Base-by-base conservation (phyloP, 1,284 basidiomycete species). In the Trametes hirsuta region DNA sequence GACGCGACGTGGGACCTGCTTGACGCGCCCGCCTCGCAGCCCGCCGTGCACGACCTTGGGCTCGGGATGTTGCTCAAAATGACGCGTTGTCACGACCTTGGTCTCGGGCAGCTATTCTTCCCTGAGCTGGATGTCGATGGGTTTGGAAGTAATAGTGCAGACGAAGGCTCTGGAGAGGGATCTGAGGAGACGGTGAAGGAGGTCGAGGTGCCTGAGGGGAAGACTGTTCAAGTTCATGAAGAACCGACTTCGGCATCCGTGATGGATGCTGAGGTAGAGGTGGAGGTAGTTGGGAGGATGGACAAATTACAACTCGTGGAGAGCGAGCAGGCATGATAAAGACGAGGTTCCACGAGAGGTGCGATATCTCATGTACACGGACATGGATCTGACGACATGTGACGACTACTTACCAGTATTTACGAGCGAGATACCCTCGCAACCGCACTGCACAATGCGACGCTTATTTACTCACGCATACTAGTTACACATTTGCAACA, bases 51-150 rank as follows among this genome's bases (percentile, higher is more conserved):
- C 4, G 82, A 84, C 56, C 72, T 77, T 45, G 80, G 80, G 4
- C 76, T 92, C 22, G 78, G 85, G n/a, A 80, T 90, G 79, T 72
- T 91, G 9, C 80, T 92, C 46, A 85, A 84, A 69, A 91, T 92
- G 89, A 88, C 89, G 34, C 78, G 90, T 47, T 75, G 90, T 50
- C 79, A 85, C 58, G 90, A 93, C 74, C 74, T 92, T 61, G 90
- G 89, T 1, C 77, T 92, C n/a, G 85, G 81, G 25, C 87, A 91
- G 71, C 68, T 91, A 6, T 87, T 86, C 68, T 78, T 90, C 42
- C 81, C 82, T 1, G 74, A 73, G 34, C 36, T 71, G 24, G 69
- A 68, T 5, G n/a, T 68, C 9, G 68, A 70, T n/a, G 47, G 45
- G 8, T 65, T 35, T 40, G 49, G 44, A 25, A 41, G 44, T 8